These are phyloP conservation scores for Panaeolus cyanescens DNA, from an alignment of 768 basidiomycete genomes.

Conservation along the genomic window DNA sequence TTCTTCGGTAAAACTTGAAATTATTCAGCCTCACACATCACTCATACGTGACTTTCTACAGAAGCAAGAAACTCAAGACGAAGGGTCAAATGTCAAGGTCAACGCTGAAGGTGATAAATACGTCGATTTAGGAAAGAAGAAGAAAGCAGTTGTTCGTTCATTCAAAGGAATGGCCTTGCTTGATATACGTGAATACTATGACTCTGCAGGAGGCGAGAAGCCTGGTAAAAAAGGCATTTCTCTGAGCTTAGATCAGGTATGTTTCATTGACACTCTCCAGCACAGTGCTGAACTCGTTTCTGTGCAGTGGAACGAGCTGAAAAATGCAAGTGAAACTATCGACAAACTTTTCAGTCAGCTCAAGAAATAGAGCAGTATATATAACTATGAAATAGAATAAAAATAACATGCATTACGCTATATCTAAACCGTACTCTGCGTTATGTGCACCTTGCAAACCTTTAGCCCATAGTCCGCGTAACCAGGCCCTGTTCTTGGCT, in stretches of 20 bases:
- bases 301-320: constrained; percentile 60
- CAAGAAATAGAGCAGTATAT: constrained; percentile 24
- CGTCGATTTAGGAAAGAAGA: constrained; percentile 72
- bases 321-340: constrained; percentile 41
- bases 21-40: neutral
- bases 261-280: constrained; percentile 8
- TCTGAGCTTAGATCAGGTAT: constrained; percentile 63
- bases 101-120: constrained; percentile 52
- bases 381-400: constrained; percentile 4
- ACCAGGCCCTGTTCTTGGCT: constrained; percentile 62
- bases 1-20: neutral
- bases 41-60: neutral
- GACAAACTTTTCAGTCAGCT: constrained; percentile 50
- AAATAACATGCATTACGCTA: neutral
- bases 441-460: constrained; percentile 69
- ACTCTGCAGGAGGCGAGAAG: constrained; percentile 53
- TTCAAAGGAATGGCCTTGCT: constrained; percentile 57
- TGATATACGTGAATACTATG: constrained; percentile 79
- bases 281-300: neutral
- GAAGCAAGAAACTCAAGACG: constrained; percentile 13
- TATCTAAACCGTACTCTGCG: constrained; percentile 69
- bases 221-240: constrained; percentile 86
- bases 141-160: constrained; percentile 56
- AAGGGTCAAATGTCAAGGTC: constrained; percentile 19
- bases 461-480: constrained; percentile 56